These are phyloP conservation scores for Phytophthora pistaciae DNA, from an alignment of 352 stramenopile species.

Conservation along the genomic window DNA sequence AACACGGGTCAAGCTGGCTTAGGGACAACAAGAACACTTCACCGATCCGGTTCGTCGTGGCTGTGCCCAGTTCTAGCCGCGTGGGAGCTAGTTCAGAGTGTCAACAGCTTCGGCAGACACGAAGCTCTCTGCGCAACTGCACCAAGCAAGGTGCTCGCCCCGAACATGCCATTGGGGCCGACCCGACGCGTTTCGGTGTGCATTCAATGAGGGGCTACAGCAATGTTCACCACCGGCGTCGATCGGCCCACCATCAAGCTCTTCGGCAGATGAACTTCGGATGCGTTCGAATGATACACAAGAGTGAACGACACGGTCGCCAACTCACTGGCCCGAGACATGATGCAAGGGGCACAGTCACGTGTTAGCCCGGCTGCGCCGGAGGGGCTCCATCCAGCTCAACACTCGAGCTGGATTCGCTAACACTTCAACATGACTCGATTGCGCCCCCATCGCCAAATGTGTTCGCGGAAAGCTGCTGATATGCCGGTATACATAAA, in stretches of 20 bases:
- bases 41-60: slow-evolving; percentile 8
- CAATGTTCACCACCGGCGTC: background rate
- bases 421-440: background rate
- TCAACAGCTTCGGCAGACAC: background rate
- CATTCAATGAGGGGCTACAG: background rate
- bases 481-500: too few relatives aligned
- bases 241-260: background rate
- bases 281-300: background rate
- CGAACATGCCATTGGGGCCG: background rate
- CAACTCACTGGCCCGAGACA: background rate
- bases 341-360: background rate
- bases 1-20: slow-evolving; percentile 9
- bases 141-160: background rate
- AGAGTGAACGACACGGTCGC: background rate
- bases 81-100: slow-evolving; percentile 3
- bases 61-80: slow-evolving; percentile 12
- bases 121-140: background rate
- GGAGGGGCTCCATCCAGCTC: background rate
- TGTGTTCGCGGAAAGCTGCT: background rate
- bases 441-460: background rate
- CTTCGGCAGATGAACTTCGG: background rate
- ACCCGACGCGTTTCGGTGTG: background rate
- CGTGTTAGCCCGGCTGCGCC: background rate
- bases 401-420: background rate
- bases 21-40: slow-evolving; percentile 7